Conservation (phyloP, 306 rosid genomes). For the barrel medic (Medicago truncatula) region DNA sequence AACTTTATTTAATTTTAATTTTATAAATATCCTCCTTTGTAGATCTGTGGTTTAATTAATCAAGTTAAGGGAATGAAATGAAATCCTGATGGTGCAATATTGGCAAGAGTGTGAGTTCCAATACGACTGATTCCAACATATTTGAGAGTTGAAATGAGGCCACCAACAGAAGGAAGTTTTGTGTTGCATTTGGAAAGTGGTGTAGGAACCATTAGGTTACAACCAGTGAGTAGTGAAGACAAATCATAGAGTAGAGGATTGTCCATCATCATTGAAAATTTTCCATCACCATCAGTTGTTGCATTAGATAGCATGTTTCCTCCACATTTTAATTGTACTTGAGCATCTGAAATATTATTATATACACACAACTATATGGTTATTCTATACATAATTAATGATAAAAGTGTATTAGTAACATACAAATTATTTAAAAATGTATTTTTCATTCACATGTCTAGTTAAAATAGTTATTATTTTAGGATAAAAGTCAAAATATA, state of each 20-base stretch:
- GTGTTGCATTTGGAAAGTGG: slow-evolving; percentile 47
- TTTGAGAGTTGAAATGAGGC: slow-evolving; percentile 34
- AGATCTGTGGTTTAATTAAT: not conserved
- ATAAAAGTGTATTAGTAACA: no score
- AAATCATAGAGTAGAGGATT: slow-evolving; percentile 33
- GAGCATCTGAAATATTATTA: slow-evolving; percentile 46
- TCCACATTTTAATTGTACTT: slow-evolving; percentile 44
- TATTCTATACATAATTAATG: not conserved
- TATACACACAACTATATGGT: not conserved
- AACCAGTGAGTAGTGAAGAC: slow-evolving; percentile 37
- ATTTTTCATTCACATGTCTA: not conserved
- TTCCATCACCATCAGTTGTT: slow-evolving; percentile 39
- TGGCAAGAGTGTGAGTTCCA: slow-evolving; percentile 34
- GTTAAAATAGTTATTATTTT: no score
- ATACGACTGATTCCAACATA: slow-evolving; percentile 30
- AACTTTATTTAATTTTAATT: slow-evolving; percentile 31
- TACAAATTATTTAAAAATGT: no score
- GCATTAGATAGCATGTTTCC: slow-evolving; percentile 33
- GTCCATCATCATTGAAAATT: slow-evolving; percentile 36
- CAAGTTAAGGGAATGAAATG: slow-evolving; percentile 39
- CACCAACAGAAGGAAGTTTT: slow-evolving; percentile 44
- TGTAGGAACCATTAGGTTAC: slow-evolving; percentile 43
- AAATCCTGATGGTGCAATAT: slow-evolving; percentile 45
- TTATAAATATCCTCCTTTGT: no score
- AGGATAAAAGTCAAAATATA: not conserved